Conservation (phyloP, 2,329 filamentous ascomycete genomes). For the Sporothrix inflata region DNA sequence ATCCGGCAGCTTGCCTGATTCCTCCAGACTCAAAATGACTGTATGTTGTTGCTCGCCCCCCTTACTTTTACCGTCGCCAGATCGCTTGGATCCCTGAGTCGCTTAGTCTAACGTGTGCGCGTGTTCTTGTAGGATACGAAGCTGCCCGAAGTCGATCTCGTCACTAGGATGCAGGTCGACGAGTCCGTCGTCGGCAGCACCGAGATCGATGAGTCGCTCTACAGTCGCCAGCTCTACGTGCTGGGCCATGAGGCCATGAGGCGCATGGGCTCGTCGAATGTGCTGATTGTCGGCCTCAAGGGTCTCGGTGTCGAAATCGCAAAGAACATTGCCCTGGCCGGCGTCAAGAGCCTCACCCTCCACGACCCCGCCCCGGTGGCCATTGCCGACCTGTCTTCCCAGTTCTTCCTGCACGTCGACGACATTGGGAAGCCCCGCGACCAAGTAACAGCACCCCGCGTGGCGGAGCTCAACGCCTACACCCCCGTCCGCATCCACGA, state of each 20-base stretch:
- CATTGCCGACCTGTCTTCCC: constrained; percentile 88
- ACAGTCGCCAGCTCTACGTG: constrained; percentile 74
- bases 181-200: constrained; percentile 55
- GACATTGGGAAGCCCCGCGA: constrained; percentile 94
- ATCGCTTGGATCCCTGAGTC: no score
- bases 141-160: constrained; percentile 63
- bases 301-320: constrained; percentile 97
- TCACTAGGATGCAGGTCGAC: constrained; percentile 68
- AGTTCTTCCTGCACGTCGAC: constrained; percentile 89
- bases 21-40: constrained; percentile 64
- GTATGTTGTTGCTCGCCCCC: constrained; percentile 48
- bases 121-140: constrained; percentile 48
- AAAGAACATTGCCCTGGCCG: constrained; percentile 97
- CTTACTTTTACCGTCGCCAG: no score
- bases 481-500: constrained; percentile 83
- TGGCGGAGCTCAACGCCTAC: constrained; percentile 95
- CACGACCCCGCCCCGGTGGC: constrained; percentile 84
- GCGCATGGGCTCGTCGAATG: constrained; percentile 95
- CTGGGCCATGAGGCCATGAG: constrained; percentile 88
- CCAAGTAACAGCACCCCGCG: constrained; percentile 80
- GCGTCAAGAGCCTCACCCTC: constrained; percentile 94
- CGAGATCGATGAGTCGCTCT: constrained; percentile 74
- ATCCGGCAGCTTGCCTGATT: constrained; percentile 59
- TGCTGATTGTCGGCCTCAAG: constrained; percentile 88
- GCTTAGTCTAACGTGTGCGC: constrained; percentile 23